Percentiles rank a stretch among this genome's conserved stretches.
phyloP scores from a whole-genome alignment of 805 yeast species.

The Saccharomyces mikatae region DNA sequence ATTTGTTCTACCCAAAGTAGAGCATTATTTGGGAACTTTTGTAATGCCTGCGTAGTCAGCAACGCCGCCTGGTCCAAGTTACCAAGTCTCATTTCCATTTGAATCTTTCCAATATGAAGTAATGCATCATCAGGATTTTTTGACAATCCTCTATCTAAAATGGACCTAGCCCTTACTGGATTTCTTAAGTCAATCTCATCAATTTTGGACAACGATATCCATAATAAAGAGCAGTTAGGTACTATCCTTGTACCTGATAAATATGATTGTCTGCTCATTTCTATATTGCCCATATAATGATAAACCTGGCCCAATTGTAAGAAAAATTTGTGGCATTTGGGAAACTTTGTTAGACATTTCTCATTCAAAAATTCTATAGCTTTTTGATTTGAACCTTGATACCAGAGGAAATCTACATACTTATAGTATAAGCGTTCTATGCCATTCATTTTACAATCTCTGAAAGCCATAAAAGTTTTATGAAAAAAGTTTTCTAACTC shows the following conservation, averaged over 20 bases:
- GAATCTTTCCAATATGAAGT: conserved; percentile 53
- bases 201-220: conserved; percentile 45
- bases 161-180: conserved; percentile 57
- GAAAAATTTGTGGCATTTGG: conserved; percentile 44
- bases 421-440: conserved; percentile 52
- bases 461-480: conserved; percentile 33
- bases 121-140: conserved; percentile 40
- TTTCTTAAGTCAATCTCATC: conserved; percentile 38
- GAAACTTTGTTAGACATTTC: conserved; percentile 41
- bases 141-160: conserved; percentile 57
- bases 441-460: conserved; percentile 5
- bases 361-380: conserved; percentile 38
- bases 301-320: conserved; percentile 57
- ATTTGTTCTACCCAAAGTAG: conserved; percentile 61
- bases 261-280: conserved; percentile 41
- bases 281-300: conserved; percentile 24
- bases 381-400: conserved; percentile 23
- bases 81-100: conserved; percentile 46
- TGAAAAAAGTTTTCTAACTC: conserved; percentile 29
- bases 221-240: conserved; percentile 39
- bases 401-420: conserved; percentile 45
- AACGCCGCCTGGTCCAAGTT: conserved; percentile 46
- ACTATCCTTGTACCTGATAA: conserved; percentile 42
- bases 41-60: conserved; percentile 50
- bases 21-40: conserved; percentile 50